Conservation (phyloP, 352 stramenopile species). For the Stephanocyclus meneghinianus region DNA sequence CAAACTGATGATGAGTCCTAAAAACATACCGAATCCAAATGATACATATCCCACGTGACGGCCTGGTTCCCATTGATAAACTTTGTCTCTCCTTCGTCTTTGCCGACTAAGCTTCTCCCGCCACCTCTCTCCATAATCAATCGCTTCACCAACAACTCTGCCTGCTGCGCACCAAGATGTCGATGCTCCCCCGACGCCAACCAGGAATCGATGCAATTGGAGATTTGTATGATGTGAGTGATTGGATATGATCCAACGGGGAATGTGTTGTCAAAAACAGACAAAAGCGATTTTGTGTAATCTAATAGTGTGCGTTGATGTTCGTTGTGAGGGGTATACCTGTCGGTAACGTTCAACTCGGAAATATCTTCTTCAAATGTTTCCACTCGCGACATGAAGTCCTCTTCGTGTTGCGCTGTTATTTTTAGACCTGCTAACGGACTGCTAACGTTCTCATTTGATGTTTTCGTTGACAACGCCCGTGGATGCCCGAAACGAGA, state of each 20-base stretch:
- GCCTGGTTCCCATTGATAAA: background rate
- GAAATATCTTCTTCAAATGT: background rate
- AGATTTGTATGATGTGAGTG: constrained; percentile 25
- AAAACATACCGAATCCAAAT: constrained; percentile 18
- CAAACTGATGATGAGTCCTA: background rate
- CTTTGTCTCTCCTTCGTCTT: background rate
- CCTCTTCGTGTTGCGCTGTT: background rate
- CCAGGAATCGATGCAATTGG: constrained; percentile 34
- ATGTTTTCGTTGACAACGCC: background rate
- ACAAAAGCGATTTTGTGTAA: constrained; percentile 9
- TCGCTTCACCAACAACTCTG: constrained; percentile 29
- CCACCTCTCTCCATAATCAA: constrained; percentile 38
- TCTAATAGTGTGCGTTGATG: constrained; percentile 14
- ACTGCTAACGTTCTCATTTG: too few relatives aligned
- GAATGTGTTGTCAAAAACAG: background rate
- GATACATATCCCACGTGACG: constrained; percentile 22
- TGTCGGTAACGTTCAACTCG: background rate
- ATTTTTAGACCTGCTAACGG: background rate
- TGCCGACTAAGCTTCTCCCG: constrained; percentile 4
- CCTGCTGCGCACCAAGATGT: constrained; percentile 35
- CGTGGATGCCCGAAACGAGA: background rate
- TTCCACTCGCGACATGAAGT: background rate
- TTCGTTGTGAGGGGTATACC: background rate
- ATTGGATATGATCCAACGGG: constrained; percentile 12
- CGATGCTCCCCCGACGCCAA: constrained; percentile 23